phyloP scores from a whole-genome alignment of 139 green algal species.

The Chlorella sp. region DNA sequence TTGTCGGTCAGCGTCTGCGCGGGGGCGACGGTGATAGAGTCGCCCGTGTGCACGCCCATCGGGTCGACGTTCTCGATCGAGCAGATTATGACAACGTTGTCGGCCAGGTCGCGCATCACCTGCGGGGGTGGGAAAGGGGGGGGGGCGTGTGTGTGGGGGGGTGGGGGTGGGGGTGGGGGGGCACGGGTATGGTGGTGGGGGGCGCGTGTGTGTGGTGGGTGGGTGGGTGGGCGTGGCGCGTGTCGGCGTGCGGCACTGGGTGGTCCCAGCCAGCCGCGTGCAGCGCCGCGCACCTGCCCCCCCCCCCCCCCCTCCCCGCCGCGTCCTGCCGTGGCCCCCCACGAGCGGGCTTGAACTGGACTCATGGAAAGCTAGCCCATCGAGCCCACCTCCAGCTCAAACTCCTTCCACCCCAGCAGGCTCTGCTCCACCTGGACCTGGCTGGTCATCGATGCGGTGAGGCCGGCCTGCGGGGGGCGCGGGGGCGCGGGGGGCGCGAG shows the following conservation, averaged over 20 bases:
- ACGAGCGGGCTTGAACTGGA: no score
- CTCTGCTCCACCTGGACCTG: slow-evolving; percentile 91
- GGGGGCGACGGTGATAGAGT: slow-evolving; percentile 81
- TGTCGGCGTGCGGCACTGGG: no score
- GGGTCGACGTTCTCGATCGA: slow-evolving; percentile 99
- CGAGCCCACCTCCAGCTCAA: slow-evolving; percentile 72
- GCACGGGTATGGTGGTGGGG: no score
- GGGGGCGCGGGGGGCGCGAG: no score
- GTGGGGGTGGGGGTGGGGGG: background rate
- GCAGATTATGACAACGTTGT: slow-evolving; percentile 99
- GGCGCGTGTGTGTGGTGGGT: no score
- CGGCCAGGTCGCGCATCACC: slow-evolving; percentile 97
- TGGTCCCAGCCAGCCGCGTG: no score
- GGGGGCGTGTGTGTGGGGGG: background rate
- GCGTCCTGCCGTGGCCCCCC: no score
- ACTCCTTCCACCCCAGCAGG: slow-evolving; percentile 99
- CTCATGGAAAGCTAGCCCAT: no score
- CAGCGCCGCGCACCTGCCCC: no score
- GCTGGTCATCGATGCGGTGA: slow-evolving; percentile 92
- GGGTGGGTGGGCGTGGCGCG: no score
- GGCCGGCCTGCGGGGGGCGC: slow-evolving; percentile 67
- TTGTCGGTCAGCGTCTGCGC: slow-evolving; percentile 53
- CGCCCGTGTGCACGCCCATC: slow-evolving; percentile 98
- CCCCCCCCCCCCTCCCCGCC: background rate
- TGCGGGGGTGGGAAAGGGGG: slow-evolving; percentile 52